Percentiles rank a stretch among this genome's conserved stretches.
These are phyloP conservation scores for Cladosporium velox DNA, from an alignment of 2,329 filamentous ascomycete genomes.

Conservation along the genomic window DNA sequence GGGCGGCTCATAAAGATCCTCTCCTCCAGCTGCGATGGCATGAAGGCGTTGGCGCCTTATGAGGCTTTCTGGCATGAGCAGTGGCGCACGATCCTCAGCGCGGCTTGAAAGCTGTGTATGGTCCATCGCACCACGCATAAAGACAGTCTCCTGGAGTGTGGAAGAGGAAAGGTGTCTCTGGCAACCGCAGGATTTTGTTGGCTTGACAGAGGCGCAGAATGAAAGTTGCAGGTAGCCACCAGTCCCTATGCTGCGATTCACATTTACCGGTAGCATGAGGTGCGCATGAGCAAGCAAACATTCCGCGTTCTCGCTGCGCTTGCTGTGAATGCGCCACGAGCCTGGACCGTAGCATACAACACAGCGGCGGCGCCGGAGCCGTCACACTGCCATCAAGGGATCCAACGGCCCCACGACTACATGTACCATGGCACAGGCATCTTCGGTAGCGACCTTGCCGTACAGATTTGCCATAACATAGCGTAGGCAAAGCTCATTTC, in stretches of 20 bases:
- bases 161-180: not conserved
- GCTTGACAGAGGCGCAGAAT: not conserved
- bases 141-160: not conserved
- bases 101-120: not conserved
- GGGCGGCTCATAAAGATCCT: conserved; percentile 6
- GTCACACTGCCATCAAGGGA: not conserved
- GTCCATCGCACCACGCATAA: not conserved
- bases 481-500: not conserved
- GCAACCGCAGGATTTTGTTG: not conserved
- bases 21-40: not conserved
- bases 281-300: not conserved
- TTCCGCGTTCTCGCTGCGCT: not conserved
- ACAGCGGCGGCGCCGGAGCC: not conserved
- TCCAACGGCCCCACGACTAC: not conserved
- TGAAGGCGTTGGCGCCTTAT: not conserved
- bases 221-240: not conserved
- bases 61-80: not conserved
- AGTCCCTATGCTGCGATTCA: not conserved
- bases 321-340: not conserved
- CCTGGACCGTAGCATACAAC: not conserved
- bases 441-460: not conserved
- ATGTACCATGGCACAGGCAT: not conserved
- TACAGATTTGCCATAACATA: not conserved
- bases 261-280: not conserved
- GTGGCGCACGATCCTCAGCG: not conserved